Conservation (phyloP, 345 rosid species). For the Adansonia digitata region DNA sequence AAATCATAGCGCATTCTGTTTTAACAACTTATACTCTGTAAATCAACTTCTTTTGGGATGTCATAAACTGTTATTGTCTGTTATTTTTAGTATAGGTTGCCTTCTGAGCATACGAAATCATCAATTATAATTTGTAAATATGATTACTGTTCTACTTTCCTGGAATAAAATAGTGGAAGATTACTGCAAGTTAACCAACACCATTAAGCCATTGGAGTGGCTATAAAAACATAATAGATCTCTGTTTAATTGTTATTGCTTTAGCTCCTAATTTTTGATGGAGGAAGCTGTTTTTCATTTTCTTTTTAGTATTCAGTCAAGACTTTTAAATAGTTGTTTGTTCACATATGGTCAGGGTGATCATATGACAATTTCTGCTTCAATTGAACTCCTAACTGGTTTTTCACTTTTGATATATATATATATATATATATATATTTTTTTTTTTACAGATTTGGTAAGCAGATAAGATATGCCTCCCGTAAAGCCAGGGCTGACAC, state of each 20-base stretch:
- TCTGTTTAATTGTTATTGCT: neutral
- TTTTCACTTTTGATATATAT: constrained; percentile 2
- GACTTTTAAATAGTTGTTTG: neutral
- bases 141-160: neutral
- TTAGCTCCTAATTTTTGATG: neutral
- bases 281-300: neutral
- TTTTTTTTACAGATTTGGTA: constrained; percentile 64
- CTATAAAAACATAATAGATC: neutral
- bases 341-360: neutral
- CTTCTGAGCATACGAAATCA: neutral
- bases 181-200: neutral
- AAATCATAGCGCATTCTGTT: neutral
- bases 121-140: neutral
- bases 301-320: neutral
- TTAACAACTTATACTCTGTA: neutral
- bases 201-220: neutral
- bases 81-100: neutral
- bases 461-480: constrained; percentile 83
- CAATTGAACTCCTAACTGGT: neutral
- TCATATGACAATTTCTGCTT: neutral
- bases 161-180: neutral
- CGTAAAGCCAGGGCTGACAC: constrained; percentile 93
- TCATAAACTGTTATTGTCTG: neutral
- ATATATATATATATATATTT: too few relatives aligned
- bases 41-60: neutral